phyloP scores from a whole-genome alignment of 2,329 filamentous ascomycete species.

The Grosmannia clavigera region DNA sequence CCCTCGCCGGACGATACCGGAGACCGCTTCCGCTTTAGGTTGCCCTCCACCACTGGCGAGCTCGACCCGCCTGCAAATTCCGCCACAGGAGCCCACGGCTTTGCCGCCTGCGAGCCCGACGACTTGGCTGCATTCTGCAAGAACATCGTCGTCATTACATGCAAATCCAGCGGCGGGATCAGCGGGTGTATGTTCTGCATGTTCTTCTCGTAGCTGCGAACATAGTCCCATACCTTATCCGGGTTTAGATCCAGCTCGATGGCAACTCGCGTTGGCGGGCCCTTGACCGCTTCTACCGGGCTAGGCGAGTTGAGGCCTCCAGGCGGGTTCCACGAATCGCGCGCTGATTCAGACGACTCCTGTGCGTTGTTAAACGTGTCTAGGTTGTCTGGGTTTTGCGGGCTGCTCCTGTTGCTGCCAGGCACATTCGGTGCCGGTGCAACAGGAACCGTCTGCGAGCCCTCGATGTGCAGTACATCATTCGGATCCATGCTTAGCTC shows the following conservation, averaged over 20 bases:
- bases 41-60: slow-evolving; percentile 12
- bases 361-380: slow-evolving; percentile 32
- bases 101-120: neutral
- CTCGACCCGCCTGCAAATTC: slow-evolving; percentile 16
- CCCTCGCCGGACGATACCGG: slow-evolving; percentile 26
- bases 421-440: neutral
- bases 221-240: slow-evolving; percentile 37
- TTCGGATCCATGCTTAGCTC: neutral
- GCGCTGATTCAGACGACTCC: slow-evolving; percentile 39
- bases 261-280: slow-evolving; percentile 23
- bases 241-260: slow-evolving; percentile 43
- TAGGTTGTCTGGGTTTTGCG: slow-evolving; percentile 25
- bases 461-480: neutral
- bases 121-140: slow-evolving; percentile 22
- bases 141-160: slow-evolving; percentile 40
- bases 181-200: slow-evolving; percentile 56
- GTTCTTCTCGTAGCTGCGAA: slow-evolving; percentile 45
- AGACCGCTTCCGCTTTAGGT: slow-evolving; percentile 44
- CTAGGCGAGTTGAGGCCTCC: slow-evolving; percentile 34
- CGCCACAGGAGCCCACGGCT: slow-evolving; percentile 13
- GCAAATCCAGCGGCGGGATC: slow-evolving; percentile 39
- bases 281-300: slow-evolving; percentile 21
- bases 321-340: slow-evolving; percentile 47
- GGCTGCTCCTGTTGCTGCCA: slow-evolving; percentile 19
- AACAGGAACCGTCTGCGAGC: neutral